Evolutionary conservation across 192 early-diverging fungal species (phyloP), one percentile per base, ranked within the genome.

Genomic region (Phycomyces nitens): DNA sequence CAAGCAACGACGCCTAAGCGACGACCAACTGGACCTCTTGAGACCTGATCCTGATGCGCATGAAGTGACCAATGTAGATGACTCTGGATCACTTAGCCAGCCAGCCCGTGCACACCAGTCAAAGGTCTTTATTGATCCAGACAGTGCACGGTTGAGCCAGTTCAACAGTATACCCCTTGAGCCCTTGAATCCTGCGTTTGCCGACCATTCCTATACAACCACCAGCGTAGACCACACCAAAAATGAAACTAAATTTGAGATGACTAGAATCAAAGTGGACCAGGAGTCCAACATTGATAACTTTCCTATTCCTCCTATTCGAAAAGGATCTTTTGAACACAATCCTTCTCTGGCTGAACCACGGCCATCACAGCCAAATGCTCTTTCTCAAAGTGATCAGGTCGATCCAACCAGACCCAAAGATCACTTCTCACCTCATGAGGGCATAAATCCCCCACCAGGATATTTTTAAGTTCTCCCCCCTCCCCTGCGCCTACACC

Each of bases 1-100:
- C 24, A 63, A 67, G 39, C 50, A 54, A 54, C 62, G 62, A 11
- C 26, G 62, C 5, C 22, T 64, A 22, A 57, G 55, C 29, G 68
- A 63, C 5, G 68, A 70, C 38, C 61, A 70, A 44, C 20, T 24
- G 16, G 44, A 62, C 5, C 23, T 53, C n/a, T 23, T 65, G 16
- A 2, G 42, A 21, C 26, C 41, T 2, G 39, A 51, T 24, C 41
- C 38, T 15, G 64, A 57, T 22, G 18, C 26, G 1, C 24, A 57
- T 34, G 15, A 42, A 18, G 27, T 34, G 29, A 54, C 16, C 4
- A 5, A 24, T 21, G 22, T 22, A 21, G 23, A 54, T 22, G 53
- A 22, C 23, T 12, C 23, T 20, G 2, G 1, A 54, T 11, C 26
- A 4, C 53, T 24, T 12, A 54, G 53, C 20, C 53, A 29, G 3